These are phyloP conservation scores for Logfia minima DNA, from an alignment of 129 eudicot genomes.

Conservation along the genomic window DNA sequence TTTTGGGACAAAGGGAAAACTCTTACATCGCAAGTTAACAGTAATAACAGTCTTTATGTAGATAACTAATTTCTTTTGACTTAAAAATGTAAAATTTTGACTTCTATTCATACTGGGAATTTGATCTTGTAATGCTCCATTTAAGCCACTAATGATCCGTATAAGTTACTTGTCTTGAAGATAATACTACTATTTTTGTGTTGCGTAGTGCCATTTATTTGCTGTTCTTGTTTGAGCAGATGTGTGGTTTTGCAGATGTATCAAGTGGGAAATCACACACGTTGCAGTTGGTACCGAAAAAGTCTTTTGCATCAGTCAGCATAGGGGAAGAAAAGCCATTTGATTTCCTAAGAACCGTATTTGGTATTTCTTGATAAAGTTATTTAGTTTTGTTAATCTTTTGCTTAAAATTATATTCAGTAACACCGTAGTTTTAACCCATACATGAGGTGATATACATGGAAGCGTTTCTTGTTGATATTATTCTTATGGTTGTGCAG, in stretches of 20 bases:
- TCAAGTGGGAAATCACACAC: conserved; percentile 49
- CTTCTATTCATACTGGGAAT: neutral
- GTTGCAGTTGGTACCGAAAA: conserved; percentile 49
- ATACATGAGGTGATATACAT: neutral
- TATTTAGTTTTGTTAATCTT: conserved; percentile 1
- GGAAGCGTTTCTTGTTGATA: conserved; percentile 11
- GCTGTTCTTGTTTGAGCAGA: conserved; percentile 44
- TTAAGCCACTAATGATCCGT: neutral
- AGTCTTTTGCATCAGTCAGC: conserved; percentile 78
- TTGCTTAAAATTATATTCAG: neutral
- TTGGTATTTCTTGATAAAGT: conserved; percentile 51
- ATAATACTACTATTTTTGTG: neutral
- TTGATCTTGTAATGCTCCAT: conserved; percentile 1
- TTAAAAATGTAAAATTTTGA: conserved; percentile 3
- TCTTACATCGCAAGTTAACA: no score
- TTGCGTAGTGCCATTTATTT: conserved; percentile 34
- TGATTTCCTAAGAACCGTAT: conserved; percentile 73
- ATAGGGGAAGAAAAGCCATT: conserved; percentile 76
- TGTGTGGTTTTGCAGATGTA: conserved; percentile 71
- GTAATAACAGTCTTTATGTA: no score
- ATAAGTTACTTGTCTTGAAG: neutral
- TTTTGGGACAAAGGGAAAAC: neutral
- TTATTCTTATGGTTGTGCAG: conserved; percentile 44
- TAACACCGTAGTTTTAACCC: neutral
- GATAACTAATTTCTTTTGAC: neutral